These are phyloP conservation scores for Torulaspora microellipsoides DNA, from an alignment of 805 yeast genomes.

Conservation along the genomic window DNA sequence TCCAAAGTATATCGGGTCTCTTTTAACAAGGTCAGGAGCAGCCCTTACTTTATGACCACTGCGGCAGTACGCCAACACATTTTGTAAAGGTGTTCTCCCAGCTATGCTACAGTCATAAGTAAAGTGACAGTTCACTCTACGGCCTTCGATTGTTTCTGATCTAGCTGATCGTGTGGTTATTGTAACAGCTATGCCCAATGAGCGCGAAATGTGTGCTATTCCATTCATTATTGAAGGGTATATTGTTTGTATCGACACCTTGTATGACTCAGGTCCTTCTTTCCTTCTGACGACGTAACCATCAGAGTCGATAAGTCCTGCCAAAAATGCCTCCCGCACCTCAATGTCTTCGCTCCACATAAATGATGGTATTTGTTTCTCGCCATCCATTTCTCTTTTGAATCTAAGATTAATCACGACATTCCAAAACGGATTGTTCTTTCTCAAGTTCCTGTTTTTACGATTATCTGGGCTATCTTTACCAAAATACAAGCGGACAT, in stretches of 20 bases:
- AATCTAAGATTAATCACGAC: conserved; percentile 24
- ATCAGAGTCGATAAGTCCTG: conserved; percentile 42
- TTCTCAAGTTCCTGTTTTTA: conserved; percentile 18
- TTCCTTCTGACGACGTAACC: conserved; percentile 31
- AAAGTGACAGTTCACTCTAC: conserved; percentile 24
- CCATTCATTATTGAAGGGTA: conserved; percentile 36
- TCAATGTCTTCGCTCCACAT: conserved; percentile 36
- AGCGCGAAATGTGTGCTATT: conserved; percentile 38
- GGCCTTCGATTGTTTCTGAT: conserved; percentile 18
- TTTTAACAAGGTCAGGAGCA: conserved; percentile 10
- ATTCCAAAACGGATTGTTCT: conserved; percentile 33
- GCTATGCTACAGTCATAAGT: conserved; percentile 26
- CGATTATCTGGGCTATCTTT: conserved; percentile 9
- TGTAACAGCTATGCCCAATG: conserved; percentile 40
- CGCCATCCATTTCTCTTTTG: conserved; percentile 19
- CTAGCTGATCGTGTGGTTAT: conserved; percentile 30
- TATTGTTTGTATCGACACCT: conserved; percentile 34
- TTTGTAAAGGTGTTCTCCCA: conserved; percentile 23
- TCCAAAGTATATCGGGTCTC: conserved; percentile 24
- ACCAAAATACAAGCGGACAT: conserved; percentile 24
- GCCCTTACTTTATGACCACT: conserved; percentile 24
- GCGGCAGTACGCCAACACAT: conserved; percentile 23
- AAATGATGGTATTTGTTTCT: conserved; percentile 35
- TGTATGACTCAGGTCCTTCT: conserved; percentile 15
- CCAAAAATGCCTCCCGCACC: conserved; percentile 43